Conservation (phyloP, 352 stramenopile genomes). For the Globisporangium okanoganense region DNA sequence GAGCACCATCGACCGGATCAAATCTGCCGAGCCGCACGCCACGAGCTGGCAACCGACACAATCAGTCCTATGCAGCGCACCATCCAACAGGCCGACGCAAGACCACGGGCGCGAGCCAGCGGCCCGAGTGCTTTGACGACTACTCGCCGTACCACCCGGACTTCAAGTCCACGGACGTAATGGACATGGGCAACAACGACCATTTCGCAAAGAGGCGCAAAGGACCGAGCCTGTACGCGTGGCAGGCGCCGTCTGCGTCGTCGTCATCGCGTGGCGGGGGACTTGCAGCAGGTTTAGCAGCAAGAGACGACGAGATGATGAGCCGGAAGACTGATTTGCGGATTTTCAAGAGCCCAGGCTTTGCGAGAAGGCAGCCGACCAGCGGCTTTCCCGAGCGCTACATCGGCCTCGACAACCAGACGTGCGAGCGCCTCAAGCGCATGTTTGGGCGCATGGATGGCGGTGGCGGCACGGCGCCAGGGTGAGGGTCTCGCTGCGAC, state of each 20-base stretch:
- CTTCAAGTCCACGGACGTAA: conserved; percentile 38
- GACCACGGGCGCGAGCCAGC: not conserved
- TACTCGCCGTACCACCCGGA: conserved; percentile 76
- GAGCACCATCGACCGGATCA: not conserved
- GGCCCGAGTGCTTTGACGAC: conserved; percentile 69
- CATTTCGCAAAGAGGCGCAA: conserved; percentile 9
- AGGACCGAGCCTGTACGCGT: not conserved
- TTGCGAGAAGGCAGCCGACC: conserved; percentile 42
- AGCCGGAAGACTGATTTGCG: conserved; percentile 52
- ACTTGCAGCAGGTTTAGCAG: not conserved
- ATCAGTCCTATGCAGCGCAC: not conserved
- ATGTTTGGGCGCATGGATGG: conserved; percentile 69
- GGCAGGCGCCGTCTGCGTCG: not conserved
- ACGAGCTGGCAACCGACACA: not conserved
- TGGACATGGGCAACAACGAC: conserved; percentile 37
- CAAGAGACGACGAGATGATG: not conserved
- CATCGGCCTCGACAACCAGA: conserved; percentile 75
- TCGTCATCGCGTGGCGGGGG: not conserved
- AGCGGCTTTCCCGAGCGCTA: conserved; percentile 65
- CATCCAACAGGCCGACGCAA: not conserved
- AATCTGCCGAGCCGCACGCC: not conserved
- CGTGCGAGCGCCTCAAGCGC: conserved; percentile 67
- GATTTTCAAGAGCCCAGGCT: conserved; percentile 77
- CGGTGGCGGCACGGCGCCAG: not conserved
- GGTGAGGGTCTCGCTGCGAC: too few relatives aligned